Base-by-base conservation (phyloP, 2,329 filamentous ascomycete genomes). In the Colletotrichum graminicola region DNA sequence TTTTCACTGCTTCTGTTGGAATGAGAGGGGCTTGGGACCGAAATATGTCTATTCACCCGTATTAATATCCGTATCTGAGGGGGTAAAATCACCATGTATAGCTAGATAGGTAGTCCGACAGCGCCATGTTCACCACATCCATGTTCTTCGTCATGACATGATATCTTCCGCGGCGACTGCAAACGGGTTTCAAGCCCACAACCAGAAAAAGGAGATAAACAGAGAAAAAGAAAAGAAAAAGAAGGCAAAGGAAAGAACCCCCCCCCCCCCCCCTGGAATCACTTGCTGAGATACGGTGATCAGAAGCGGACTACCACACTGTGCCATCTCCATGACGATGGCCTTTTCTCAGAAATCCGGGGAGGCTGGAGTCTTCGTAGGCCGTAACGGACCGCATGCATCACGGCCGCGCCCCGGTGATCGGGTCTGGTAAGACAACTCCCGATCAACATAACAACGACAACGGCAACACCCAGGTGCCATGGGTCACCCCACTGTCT, bases 281-380 rank as follows among this genome's bases (percentile, higher is more conserved):
- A 21, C 26, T 32, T 34, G 18, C 12, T 11, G 5, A 29, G 18
- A 55, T 55, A 34, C 32, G 2, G 11, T 36, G 34, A 16, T 41
- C 54, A 26, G 7, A 10, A 41, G 21, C n/a, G 12, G 34, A n/a
- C n/a, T 34, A 6, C n/a, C 54, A 6, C 34, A 56, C 54, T 32
- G 5, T 26, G 12, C 23, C 49, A 18, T 10, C 16, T 21, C 51
- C 29, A 41, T 32, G 26, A 41, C 34, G 51, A 21, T 10, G 26
- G 39, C 26, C 10, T 14, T n/a, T 55, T 57, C 47, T 57, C 29
- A 29, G 29, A 49, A 49, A n/a, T 57, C 62, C 41, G 52, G 52
- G 41, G 62, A 51, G 29, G 32, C 29, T 65, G n/a, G 32, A 49
- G 21, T 23, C 39, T 11, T 12, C 36, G 18, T 39, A 52, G 62